Evolutionary conservation across 2,329 filamentous ascomycete genomes (phyloP), one percentile per base, ranked within the genome.

Genomic region (Exophiala phaeomuriformis): DNA sequence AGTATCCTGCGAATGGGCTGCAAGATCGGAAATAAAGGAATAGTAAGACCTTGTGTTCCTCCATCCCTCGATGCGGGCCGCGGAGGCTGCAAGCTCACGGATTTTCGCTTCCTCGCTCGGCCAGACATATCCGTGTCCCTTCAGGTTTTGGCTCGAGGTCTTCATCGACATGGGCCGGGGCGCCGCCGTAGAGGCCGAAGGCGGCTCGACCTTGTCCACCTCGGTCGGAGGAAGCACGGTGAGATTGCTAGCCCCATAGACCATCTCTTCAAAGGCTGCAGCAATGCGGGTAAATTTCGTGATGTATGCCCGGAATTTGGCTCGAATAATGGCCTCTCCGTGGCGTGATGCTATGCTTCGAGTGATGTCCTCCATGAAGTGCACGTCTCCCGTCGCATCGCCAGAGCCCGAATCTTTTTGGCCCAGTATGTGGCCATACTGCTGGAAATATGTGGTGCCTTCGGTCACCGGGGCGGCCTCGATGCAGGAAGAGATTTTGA

Each of bases 91-190:
- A 36, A 98, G 79, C 71, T 98, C 93, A 64, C 84, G 85, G 63
- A 86, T 80, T 70, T 89, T 91, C 5, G 85, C 79, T 39, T 77
- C 74, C 52, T 96, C 89, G 64, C 95, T 88, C 2, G 85, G 73
- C 93, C 93, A 98, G 33, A 98, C 91, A 67, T 95, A 97, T 39
- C 93, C 93, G 67, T 97, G 93, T 0, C 91, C 91, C 8, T 80
- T 80, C 8, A 87, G 76, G 19, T 58, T 58, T 47, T 55, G 54
- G 45, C 54, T 55, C 8, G 52, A 55, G 2, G 57, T 60, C 36
- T 54, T 56, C 41, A 59, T 32, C 5, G 59, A 61, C 55, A 57
- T 59, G n/a, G 56, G 56, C 5, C 56, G 54, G 3, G 52, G 31
- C 3, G 51, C 42, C 6, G 51, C 47, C 3, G 30, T 48, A 27